These are phyloP conservation scores for Telfairia occidentalis DNA, from an alignment of 331 rosid species.

Conservation along the genomic window DNA sequence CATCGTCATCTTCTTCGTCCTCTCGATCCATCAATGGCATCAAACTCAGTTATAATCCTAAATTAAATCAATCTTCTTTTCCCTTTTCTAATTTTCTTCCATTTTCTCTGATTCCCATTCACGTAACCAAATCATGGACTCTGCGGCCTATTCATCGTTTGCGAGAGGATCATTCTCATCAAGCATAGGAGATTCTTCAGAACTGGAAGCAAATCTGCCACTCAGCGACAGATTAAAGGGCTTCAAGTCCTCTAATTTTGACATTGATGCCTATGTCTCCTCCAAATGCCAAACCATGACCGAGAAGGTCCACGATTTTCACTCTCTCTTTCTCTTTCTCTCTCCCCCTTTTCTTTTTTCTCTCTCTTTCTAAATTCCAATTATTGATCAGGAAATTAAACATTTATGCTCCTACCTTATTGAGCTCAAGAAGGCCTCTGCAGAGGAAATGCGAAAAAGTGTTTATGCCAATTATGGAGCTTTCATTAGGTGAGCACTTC, in stretches of 20 bases:
- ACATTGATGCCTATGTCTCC: conserved; percentile 48
- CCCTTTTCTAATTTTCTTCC: not conserved
- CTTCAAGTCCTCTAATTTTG: conserved; percentile 56
- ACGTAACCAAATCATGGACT: conserved; percentile 36
- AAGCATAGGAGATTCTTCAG: conserved; percentile 34
- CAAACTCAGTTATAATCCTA: not conserved
- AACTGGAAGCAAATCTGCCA: conserved; percentile 42
- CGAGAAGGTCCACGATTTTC: conserved; percentile 48
- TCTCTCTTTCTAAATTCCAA: not conserved
- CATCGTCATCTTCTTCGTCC: not conserved
- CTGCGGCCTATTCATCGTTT: conserved; percentile 13
- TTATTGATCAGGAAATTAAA: conserved; percentile 50
- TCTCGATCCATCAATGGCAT: not conserved
- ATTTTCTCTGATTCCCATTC: not conserved
- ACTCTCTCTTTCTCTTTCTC: not conserved
- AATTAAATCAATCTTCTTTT: not conserved
- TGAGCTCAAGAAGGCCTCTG: conserved; percentile 82
- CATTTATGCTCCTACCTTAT: conserved; percentile 47
- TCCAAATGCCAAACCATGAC: conserved; percentile 66
- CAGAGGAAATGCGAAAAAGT: conserved; percentile 94
- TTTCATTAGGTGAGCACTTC: conserved; percentile 60
- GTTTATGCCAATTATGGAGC: conserved; percentile 83
- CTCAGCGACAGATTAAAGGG: conserved; percentile 59
- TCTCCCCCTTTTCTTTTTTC: not conserved
- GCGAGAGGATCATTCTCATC: conserved; percentile 49